phyloP scores from a whole-genome alignment of 371 early-diverging fungal genomes.

The Mucor plumbeus region DNA sequence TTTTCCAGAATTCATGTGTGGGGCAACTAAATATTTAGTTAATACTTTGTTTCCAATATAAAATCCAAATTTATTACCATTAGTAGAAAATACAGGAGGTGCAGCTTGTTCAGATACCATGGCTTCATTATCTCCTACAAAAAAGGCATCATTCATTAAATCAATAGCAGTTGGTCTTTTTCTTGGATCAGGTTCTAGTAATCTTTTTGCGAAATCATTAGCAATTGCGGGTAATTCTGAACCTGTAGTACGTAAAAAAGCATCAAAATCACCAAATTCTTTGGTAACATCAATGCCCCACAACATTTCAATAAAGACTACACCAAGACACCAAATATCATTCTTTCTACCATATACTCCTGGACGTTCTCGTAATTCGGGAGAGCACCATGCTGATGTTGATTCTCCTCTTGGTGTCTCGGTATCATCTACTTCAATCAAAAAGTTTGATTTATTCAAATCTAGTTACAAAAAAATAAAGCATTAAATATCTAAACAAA shows the following conservation, averaged over 20 bases:
- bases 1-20: constrained; percentile 22
- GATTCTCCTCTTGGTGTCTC: constrained; percentile 27
- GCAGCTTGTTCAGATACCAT: constrained; percentile 23
- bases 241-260: constrained; percentile 57
- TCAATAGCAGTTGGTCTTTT: constrained; percentile 74
- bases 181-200: constrained; percentile 69
- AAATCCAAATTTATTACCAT: constrained; percentile 1
- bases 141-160: constrained; percentile 70
- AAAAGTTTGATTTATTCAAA: constrained; percentile 46
- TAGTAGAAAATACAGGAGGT: constrained; percentile 22
- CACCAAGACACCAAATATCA: constrained; percentile 80
- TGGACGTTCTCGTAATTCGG: constrained; percentile 63
- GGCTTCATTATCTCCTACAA: constrained; percentile 42
- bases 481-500: not conserved
- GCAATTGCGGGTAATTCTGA: constrained; percentile 56
- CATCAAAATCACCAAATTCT: constrained; percentile 59
- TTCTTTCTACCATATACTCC: constrained; percentile 70
- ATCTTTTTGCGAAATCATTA: constrained; percentile 51
- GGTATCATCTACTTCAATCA: constrained; percentile 43
- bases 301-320: constrained; percentile 75
- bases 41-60: not conserved
- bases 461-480: constrained; percentile 20
- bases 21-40: constrained; percentile 5
- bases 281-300: constrained; percentile 68
- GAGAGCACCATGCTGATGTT: constrained; percentile 54